Evolutionary conservation across 768 basidiomycete species (phyloP).

Genomic region (Boletus pseudo-olivaceus): DNA sequence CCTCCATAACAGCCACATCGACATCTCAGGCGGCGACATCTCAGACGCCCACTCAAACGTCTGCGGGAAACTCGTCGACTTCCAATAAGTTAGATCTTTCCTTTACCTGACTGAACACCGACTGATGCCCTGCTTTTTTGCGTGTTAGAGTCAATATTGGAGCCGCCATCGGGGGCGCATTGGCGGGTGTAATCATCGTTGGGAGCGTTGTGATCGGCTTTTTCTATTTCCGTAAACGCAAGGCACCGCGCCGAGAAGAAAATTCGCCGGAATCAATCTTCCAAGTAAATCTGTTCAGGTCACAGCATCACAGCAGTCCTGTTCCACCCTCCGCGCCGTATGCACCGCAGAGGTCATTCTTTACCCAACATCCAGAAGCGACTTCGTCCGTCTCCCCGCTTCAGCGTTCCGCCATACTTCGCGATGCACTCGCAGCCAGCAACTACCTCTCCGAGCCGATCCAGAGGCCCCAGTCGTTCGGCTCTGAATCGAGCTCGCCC

Average conservation of each 20-base stretch:
- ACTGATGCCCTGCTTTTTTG: neutral
- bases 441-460: neutral
- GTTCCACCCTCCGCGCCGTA: neutral
- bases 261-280: neutral
- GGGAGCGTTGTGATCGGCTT: neutral
- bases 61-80: neutral
- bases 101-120: neutral
- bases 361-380: neutral
- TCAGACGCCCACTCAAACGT: neutral
- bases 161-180: constrained; percentile 9
- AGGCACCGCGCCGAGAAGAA: neutral
- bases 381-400: neutral
- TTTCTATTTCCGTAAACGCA: constrained; percentile 9
- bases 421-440: constrained; percentile 4
- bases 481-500: neutral
- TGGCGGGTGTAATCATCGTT: constrained; percentile 10
- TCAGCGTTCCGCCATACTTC: constrained; percentile 13
- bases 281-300: constrained; percentile 3
- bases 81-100: constrained; percentile 8
- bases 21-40: neutral
- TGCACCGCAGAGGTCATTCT: neutral
- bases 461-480: neutral
- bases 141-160: constrained; percentile 12
- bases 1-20: neutral
- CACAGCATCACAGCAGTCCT: neutral